phyloP scores from a whole-genome alignment of 75 land plant genomes.

The Sequoiadendron giganteum region DNA sequence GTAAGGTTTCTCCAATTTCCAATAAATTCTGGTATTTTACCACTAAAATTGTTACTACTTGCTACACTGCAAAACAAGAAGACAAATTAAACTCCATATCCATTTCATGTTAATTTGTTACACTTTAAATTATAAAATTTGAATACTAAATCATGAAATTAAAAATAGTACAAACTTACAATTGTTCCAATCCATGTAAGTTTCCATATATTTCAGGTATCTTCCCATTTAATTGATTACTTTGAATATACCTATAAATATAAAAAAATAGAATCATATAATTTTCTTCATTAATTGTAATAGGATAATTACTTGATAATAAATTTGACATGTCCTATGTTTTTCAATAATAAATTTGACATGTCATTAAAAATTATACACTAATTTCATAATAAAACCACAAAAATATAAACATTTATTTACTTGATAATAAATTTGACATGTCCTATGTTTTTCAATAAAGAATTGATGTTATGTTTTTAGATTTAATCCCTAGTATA shows the following conservation, averaged over 20 bases:
- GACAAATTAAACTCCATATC: not conserved
- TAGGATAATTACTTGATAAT: no score
- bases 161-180: constrained; percentile 42
- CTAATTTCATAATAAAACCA: no score
- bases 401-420: no score
- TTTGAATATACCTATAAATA: constrained; percentile 46
- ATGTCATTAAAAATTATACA: no score
- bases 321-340: no score
- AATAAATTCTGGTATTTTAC: constrained; percentile 46
- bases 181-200: constrained; percentile 45
- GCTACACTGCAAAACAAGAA: constrained; percentile 31
- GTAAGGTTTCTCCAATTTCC: constrained; percentile 37
- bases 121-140: not conserved
- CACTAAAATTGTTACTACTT: constrained; percentile 32
- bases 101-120: not conserved
- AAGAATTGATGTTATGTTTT: no score
- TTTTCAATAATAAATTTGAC: no score
- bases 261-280: not conserved
- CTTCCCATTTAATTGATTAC: constrained; percentile 56
- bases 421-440: no score
- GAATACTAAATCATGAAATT: not conserved
- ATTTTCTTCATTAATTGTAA: not conserved
- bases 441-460: no score
- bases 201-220: constrained; percentile 51
- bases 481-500: no score